Evolutionary conservation across 1,284 basidiomycete species (phyloP).

Genomic region (Wolfiporia cocos): DNA sequence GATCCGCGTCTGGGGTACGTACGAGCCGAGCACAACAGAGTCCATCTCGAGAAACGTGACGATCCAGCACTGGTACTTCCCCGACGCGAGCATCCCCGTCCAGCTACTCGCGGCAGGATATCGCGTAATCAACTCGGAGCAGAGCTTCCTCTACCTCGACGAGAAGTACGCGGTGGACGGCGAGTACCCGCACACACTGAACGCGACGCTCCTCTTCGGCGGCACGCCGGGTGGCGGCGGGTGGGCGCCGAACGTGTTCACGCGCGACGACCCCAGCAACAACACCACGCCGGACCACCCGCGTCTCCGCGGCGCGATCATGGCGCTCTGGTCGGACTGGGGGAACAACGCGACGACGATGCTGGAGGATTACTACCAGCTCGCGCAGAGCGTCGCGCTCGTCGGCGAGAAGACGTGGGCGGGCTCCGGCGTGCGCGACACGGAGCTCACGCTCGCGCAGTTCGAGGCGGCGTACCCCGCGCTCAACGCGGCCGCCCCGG

Average conservation of each 20-base stretch:
- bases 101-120: constrained; percentile 23
- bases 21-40: constrained; percentile 24
- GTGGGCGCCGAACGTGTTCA: constrained; percentile 27
- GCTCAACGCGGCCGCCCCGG: constrained; percentile 24
- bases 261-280: constrained; percentile 19
- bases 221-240: constrained; percentile 22
- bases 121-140: constrained; percentile 27
- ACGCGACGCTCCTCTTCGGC: constrained; percentile 23
- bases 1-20: constrained; percentile 29
- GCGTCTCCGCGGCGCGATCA: constrained; percentile 22
- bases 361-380: constrained; percentile 26
- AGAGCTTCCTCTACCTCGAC: constrained; percentile 28
- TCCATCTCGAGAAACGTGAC: constrained; percentile 26
- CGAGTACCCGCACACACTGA: constrained; percentile 22
- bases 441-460: constrained; percentile 19
- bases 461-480: constrained; percentile 20
- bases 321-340: constrained; percentile 27
- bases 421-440: constrained; percentile 18
- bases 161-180: constrained; percentile 24
- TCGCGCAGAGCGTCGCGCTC: constrained; percentile 22
- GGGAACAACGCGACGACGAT: constrained; percentile 26
- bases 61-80: constrained; percentile 35
- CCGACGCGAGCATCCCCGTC: constrained; percentile 26
- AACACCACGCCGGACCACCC: constrained; percentile 20
- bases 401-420: constrained; percentile 24